phyloP scores from a whole-genome alignment of 768 basidiomycete genomes.

The Favolaschia claudopus region DNA sequence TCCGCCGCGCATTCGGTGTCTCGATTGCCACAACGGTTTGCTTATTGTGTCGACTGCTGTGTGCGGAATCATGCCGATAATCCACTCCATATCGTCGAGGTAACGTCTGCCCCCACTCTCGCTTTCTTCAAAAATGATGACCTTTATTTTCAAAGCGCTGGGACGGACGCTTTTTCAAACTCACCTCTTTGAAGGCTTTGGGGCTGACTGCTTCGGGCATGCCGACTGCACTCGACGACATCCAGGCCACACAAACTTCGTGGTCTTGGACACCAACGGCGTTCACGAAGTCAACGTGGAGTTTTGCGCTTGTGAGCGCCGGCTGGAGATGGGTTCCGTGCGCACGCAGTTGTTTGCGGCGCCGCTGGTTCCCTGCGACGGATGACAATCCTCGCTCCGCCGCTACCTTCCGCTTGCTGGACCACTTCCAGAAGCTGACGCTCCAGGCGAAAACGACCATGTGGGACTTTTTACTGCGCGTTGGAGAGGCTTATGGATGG shows the following conservation, averaged over 20 bases:
- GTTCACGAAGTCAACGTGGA: slow-evolving; percentile 8
- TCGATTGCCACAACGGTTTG: slow-evolving; percentile 8
- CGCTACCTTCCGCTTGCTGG: slow-evolving; percentile 15
- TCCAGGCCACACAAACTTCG: neutral
- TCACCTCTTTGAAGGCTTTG: slow-evolving; percentile 14
- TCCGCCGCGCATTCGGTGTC: neutral
- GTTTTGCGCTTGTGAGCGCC: slow-evolving; percentile 9
- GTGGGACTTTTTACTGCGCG: slow-evolving; percentile 17
- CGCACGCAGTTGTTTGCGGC: slow-evolving; percentile 17
- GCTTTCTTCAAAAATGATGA: neutral
- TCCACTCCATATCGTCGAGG: neutral
- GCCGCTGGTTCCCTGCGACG: slow-evolving; percentile 20
- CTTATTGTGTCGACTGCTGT: neutral
- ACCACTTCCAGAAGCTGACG: slow-evolving; percentile 20
- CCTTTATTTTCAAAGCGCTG: slow-evolving; percentile 15
- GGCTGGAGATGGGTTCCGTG: neutral
- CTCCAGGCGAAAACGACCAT: slow-evolving; percentile 21
- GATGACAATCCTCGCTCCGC: slow-evolving; percentile 8
- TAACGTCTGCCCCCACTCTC: slow-evolving; percentile 1
- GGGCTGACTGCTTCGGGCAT: neutral
- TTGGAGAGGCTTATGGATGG: slow-evolving; percentile 15
- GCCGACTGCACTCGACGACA: neutral
- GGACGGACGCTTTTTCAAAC: slow-evolving; percentile 10
- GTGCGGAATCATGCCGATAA: neutral
- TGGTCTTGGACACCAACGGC: neutral